These are phyloP conservation scores for Solanum medicagineum DNA, from an alignment of 257 asterid genomes.

Conservation along the genomic window DNA sequence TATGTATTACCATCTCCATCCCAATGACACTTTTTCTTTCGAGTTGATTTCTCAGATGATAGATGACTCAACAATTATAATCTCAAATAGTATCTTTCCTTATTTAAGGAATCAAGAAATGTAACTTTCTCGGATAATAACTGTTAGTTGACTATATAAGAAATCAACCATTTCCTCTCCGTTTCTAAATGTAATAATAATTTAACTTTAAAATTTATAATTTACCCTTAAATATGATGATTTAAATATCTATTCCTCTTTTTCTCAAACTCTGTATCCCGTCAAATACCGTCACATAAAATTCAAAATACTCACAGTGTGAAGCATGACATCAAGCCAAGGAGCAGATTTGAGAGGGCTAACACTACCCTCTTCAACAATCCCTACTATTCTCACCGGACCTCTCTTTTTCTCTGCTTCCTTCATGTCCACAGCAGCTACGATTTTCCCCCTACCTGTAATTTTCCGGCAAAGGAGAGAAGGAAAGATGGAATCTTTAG, in stretches of 20 bases:
- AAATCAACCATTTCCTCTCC: too few species aligned
- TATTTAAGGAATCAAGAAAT: too few species aligned
- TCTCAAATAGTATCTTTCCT: too few species aligned
- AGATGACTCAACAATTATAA: too few species aligned
- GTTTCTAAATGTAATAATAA: too few species aligned
- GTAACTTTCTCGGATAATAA: too few species aligned
- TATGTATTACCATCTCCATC: not conserved
- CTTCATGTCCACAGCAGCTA: slow-evolving; percentile 5
- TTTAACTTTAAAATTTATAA: not conserved
- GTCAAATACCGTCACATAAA: not conserved
- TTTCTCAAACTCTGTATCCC: not conserved
- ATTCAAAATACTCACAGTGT: slow-evolving; percentile 43
- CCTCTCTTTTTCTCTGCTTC: slow-evolving; percentile 10
- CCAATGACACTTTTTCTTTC: not conserved
- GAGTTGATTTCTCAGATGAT: too few species aligned
- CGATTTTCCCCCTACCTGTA: not conserved
- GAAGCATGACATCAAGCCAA: slow-evolving; percentile 79
- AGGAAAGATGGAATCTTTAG: not conserved
- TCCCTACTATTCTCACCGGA: slow-evolving; percentile 58
- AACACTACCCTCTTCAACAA: slow-evolving; percentile 75
- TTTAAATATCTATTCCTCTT: not conserved
- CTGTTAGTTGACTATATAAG: too few species aligned
- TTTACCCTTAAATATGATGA: too few species aligned
- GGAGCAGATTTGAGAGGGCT: slow-evolving; percentile 79
- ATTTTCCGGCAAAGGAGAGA: not conserved